These are phyloP conservation scores for Allium sativum DNA, from an alignment of 106 monocot genomes.

Conservation along the genomic window DNA sequence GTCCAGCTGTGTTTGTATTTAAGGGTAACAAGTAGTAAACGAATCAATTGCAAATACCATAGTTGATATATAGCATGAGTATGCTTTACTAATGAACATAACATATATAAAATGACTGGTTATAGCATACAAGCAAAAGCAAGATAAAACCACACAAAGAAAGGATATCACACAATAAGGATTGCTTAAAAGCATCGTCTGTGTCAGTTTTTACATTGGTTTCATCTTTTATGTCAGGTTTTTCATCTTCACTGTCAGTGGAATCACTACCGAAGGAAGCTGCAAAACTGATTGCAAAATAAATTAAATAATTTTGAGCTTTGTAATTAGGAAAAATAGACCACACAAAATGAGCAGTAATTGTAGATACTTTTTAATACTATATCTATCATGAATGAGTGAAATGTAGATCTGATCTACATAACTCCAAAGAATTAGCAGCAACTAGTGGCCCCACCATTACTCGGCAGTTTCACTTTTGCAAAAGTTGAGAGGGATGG, in stretches of 20 bases:
- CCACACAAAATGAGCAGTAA: too few species aligned
- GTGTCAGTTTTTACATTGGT: slow-evolving; percentile 8
- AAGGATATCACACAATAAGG: slow-evolving; percentile 34
- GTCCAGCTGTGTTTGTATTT: slow-evolving; percentile 26
- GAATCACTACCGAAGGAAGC: slow-evolving; percentile 71
- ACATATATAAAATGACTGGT: not conserved
- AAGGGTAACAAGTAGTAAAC: slow-evolving; percentile 8
- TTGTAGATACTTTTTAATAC: too few species aligned
- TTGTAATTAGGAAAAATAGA: too few species aligned
- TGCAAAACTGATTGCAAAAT: slow-evolving; percentile 48
- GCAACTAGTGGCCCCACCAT: too few species aligned
- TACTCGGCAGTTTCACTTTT: too few species aligned
- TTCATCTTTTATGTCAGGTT: slow-evolving; percentile 8
- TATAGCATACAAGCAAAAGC: slow-evolving; percentile 2
- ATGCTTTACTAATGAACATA: not conserved
- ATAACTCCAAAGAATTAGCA: too few species aligned
- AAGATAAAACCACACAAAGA: not conserved
- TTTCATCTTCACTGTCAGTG: slow-evolving; percentile 24
- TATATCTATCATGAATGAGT: too few species aligned
- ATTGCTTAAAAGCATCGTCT: slow-evolving; percentile 14
- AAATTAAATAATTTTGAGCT: too few species aligned
- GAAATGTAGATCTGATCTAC: too few species aligned
- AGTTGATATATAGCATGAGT: too few species aligned
- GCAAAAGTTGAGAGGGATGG: too few species aligned
- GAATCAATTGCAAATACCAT: too few species aligned